A percentile compares a stretch with the other conserved stretches of the same genome.
Evolutionary conservation across 2,329 filamentous ascomycete genomes (phyloP).

Genomic region (Pestalotiopsis sp.): DNA sequence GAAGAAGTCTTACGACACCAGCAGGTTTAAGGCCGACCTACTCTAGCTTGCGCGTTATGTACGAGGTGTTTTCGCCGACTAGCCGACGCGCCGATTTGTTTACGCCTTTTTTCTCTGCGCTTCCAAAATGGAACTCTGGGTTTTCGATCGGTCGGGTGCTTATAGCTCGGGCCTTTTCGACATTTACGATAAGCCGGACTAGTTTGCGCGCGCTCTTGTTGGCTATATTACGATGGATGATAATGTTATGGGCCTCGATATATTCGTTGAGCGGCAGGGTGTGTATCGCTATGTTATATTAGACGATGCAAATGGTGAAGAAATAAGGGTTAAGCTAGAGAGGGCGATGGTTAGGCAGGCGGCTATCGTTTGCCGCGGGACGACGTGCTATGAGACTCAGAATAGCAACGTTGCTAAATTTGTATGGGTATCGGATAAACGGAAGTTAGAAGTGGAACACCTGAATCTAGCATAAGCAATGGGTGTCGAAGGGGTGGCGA

Average conservation of each 20-base stretch:
- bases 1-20: slow-evolving; percentile 3
- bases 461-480: too few species aligned
- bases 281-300: background rate
- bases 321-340: too few species aligned
- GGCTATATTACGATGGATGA: background rate
- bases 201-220: background rate
- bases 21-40: background rate
- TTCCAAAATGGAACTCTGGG: background rate
- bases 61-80: background rate
- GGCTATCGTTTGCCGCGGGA: too few species aligned
- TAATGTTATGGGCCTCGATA: background rate
- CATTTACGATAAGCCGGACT: background rate
- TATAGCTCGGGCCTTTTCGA: background rate
- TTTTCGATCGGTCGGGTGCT: background rate
- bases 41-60: background rate
- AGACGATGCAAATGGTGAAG: too few species aligned
- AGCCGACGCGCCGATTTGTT: background rate
- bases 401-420: too few species aligned
- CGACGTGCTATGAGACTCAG: too few species aligned
- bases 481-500: too few species aligned
- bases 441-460: too few species aligned
- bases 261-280: background rate
- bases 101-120: background rate
- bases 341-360: too few species aligned
- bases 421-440: too few species aligned